Conservation (phyloP, 768 basidiomycete genomes). For the Rhodotorula kratochvilovae region DNA sequence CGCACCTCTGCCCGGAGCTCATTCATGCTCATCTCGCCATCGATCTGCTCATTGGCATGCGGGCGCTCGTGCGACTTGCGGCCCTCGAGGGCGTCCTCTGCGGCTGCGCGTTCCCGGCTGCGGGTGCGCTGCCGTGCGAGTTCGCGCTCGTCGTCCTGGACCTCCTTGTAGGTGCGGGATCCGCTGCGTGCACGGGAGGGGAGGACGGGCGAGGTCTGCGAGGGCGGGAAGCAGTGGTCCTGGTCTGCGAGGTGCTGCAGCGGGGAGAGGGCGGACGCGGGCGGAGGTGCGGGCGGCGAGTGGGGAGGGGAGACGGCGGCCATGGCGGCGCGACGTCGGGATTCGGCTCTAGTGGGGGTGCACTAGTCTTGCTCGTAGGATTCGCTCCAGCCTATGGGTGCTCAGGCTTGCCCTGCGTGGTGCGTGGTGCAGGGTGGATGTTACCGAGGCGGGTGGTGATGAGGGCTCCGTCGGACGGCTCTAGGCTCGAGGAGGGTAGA, state of each 20-base stretch:
- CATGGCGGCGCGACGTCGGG: too few species aligned
- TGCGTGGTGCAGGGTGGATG: too few species aligned
- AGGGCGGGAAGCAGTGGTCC: slow-evolving; percentile 20
- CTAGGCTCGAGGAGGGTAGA: too few species aligned
- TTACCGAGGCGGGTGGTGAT: too few species aligned
- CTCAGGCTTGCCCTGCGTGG: too few species aligned
- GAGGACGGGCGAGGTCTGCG: background rate
- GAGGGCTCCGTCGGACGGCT: too few species aligned
- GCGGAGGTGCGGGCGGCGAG: background rate
- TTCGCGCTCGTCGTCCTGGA: slow-evolving; percentile 23
- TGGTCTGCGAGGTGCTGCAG: slow-evolving; percentile 10
- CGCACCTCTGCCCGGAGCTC: slow-evolving; percentile 30
- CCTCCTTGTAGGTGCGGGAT: slow-evolving; percentile 17
- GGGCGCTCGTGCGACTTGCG: background rate
- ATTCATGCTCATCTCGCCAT: slow-evolving; percentile 7
- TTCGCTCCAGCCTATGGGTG: too few species aligned
- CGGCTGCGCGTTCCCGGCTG: slow-evolving; percentile 3
- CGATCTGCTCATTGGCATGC: background rate
- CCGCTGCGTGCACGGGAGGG: slow-evolving; percentile 14
- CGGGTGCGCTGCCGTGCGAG: background rate
- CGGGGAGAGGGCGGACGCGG: background rate
- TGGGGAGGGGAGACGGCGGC: background rate
- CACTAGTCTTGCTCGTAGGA: too few species aligned
- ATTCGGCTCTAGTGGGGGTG: too few species aligned
- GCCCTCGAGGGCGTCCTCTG: slow-evolving; percentile 5